phyloP scores from a whole-genome alignment of 1,284 basidiomycete species.

The Ceratobasidium sp. region DNA sequence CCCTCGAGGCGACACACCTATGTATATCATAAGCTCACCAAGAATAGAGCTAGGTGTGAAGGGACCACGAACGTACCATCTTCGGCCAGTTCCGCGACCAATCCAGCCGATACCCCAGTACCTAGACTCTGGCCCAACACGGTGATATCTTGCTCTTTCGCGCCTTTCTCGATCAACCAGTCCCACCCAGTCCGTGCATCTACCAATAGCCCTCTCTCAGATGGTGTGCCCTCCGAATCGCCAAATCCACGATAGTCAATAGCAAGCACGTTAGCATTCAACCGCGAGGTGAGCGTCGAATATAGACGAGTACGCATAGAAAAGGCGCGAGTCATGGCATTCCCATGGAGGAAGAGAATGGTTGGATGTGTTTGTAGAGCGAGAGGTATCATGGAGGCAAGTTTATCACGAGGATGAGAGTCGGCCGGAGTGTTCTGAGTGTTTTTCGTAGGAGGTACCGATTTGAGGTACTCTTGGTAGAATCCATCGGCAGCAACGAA shows the following conservation, averaged over 20 bases:
- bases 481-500: slow-evolving; percentile 82
- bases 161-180: slow-evolving; percentile 76
- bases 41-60: not conserved
- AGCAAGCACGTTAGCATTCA: slow-evolving; percentile 82
- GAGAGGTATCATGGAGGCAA: slow-evolving; percentile 53
- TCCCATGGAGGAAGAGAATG: slow-evolving; percentile 91
- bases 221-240: slow-evolving; percentile 85
- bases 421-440: slow-evolving; percentile 47
- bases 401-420: slow-evolving; percentile 43
- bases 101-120: slow-evolving; percentile 78
- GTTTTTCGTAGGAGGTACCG: slow-evolving; percentile 45
- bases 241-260: slow-evolving; percentile 94
- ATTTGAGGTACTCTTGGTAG: slow-evolving; percentile 60
- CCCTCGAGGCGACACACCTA: slow-evolving; percentile 64
- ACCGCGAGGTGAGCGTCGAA: slow-evolving; percentile 70
- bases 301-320: slow-evolving; percentile 75
- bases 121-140: slow-evolving; percentile 88
- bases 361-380: slow-evolving; percentile 78
- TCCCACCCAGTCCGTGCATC: slow-evolving; percentile 89
- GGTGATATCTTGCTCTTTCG: slow-evolving; percentile 71
- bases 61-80: slow-evolving; percentile 60
- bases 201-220: slow-evolving; percentile 74
- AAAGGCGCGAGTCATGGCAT: slow-evolving; percentile 82
- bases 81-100: slow-evolving; percentile 71
- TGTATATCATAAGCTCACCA: slow-evolving; percentile 28